These are phyloP conservation scores for Xylariaceae sp. DNA, from an alignment of 2,329 filamentous ascomycete genomes.

Conservation along the genomic window DNA sequence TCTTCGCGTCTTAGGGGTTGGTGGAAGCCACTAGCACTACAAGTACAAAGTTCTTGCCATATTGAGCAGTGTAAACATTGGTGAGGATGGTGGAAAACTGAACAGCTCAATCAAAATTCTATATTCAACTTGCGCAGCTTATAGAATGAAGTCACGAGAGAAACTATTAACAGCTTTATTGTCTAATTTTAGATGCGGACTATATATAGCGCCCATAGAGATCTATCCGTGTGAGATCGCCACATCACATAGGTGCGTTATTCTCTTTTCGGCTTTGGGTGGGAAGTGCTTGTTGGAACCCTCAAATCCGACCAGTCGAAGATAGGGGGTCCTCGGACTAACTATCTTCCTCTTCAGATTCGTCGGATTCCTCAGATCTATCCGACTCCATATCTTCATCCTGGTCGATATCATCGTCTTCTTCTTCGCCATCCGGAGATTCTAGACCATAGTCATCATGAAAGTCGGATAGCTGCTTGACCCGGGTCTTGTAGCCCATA, in stretches of 20 bases:
- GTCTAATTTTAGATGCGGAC: too few species aligned
- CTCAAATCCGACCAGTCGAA: background rate
- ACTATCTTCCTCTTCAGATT: slow-evolving; percentile 15
- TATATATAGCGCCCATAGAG: too few species aligned
- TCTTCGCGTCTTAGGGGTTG: slow-evolving; percentile 33
- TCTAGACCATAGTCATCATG: slow-evolving; percentile 89
- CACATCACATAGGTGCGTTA: too few species aligned
- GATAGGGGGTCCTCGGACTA: background rate
- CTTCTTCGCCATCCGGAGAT: slow-evolving; percentile 62
- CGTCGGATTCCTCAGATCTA: slow-evolving; percentile 30
- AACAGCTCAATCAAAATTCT: too few species aligned
- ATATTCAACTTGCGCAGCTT: slow-evolving; percentile 25
- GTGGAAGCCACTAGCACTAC: slow-evolving; percentile 33
- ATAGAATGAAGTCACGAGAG: background rate
- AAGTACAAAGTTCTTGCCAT: slow-evolving; percentile 36
- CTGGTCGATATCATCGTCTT: slow-evolving; percentile 32
- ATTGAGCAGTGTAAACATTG: slow-evolving; percentile 11
- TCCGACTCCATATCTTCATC: slow-evolving; percentile 30
- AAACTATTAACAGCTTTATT: too few species aligned
- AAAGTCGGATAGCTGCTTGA: slow-evolving; percentile 77
- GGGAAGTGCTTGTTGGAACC: background rate
- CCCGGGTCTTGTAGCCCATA: slow-evolving; percentile 79
- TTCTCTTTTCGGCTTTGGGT: too few species aligned
- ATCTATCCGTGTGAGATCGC: too few species aligned
- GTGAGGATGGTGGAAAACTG: background rate